A percentile compares a stretch with the other conserved stretches of the same genome.
These are phyloP conservation scores for Aurinia saxatilis DNA, from an alignment of 345 rosid species.

Conservation along the genomic window DNA sequence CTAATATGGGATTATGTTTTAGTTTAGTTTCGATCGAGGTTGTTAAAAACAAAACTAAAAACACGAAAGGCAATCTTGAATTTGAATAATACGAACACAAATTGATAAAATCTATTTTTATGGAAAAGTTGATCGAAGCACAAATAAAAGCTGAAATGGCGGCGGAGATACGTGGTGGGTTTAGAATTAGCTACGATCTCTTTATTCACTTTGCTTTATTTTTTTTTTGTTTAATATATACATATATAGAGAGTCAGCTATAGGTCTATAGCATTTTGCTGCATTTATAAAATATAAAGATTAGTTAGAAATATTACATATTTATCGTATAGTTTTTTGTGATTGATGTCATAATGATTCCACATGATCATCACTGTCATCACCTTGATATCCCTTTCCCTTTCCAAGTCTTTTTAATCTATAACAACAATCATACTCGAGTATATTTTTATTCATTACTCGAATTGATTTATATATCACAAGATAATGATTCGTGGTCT, in stretches of 20 bases:
- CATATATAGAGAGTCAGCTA: constrained; percentile 4
- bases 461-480: neutral
- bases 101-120: neutral
- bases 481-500: neutral
- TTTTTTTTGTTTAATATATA: neutral
- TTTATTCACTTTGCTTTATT: constrained; percentile 17
- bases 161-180: constrained; percentile 37
- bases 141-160: constrained; percentile 25
- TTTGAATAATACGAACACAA: neutral
- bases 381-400: constrained; percentile 11
- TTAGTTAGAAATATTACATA: neutral
- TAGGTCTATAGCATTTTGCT: constrained; percentile 4
- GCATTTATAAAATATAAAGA: neutral
- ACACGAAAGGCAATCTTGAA: neutral
- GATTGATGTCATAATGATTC: constrained; percentile 24
- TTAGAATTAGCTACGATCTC: constrained; percentile 17
- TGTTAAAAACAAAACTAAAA: neutral
- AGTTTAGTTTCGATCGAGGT: too few relatives aligned
- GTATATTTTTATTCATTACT: neutral
- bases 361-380: constrained; percentile 21
- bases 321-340: neutral
- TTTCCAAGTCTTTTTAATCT: constrained; percentile 7
- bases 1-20: too few relatives aligned
- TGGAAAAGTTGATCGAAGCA: constrained; percentile 15
- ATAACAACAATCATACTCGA: neutral